Conservation (phyloP, 176 grass and related monocot genomes). For the Musa schizocarpa region DNA sequence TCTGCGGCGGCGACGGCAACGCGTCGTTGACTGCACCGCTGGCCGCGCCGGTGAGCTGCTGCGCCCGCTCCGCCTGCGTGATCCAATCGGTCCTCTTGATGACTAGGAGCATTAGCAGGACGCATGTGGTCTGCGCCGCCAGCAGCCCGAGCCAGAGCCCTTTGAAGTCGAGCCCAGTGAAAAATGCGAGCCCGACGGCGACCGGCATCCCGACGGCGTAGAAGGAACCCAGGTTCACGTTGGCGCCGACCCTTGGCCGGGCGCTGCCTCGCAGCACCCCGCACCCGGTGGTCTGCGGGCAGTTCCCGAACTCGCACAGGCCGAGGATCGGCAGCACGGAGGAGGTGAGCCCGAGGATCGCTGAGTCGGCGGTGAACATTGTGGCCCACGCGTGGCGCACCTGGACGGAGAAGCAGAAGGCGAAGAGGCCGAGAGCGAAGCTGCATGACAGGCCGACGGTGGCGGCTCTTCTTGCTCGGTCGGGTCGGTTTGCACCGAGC, state of each 20-base stretch:
- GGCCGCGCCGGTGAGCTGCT: conserved; percentile 14
- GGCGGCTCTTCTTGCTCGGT: background rate
- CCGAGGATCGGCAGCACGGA: conserved; percentile 9
- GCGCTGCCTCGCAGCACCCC: conserved; percentile 14
- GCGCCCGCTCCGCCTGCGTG: conserved; percentile 10
- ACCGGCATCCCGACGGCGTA: conserved; percentile 9
- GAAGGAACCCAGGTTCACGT: conserved; percentile 12
- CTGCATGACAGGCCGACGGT: background rate
- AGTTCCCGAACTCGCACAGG: conserved; percentile 10
- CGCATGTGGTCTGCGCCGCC: conserved; percentile 3
- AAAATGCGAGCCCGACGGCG: conserved; percentile 6
- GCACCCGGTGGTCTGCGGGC: conserved; percentile 10
- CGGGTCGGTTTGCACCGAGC: conserved; percentile 43
- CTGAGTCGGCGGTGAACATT: conserved; percentile 10
- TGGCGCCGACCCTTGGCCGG: conserved; percentile 4
- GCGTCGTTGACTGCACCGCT: background rate
- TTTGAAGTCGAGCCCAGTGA: conserved; percentile 4
- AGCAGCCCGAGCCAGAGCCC: conserved; percentile 14
- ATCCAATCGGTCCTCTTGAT: background rate
- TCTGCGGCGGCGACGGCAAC: background rate
- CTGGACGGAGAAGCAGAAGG: conserved; percentile 1
- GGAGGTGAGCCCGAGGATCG: conserved; percentile 4
- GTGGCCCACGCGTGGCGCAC: conserved; percentile 1
- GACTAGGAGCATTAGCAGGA: conserved; percentile 5
- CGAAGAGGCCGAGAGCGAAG: background rate